Conservation (phyloP, 2,329 filamentous ascomycete species). For the Delphinella strobiligena region DNA sequence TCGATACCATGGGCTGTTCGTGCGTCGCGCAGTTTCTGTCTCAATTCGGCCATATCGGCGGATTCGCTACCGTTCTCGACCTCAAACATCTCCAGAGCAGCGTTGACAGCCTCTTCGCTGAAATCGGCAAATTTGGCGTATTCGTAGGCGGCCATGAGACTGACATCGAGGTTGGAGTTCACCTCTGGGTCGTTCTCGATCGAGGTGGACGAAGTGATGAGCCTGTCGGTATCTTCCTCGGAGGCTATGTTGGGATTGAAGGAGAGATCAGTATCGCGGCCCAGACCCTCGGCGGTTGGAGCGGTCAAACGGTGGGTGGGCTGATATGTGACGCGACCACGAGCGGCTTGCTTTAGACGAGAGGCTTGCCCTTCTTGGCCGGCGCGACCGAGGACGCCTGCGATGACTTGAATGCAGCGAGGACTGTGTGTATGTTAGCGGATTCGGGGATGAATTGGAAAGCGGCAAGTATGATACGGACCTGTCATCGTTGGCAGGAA, state of each 20-base stretch:
- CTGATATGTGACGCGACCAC: slow-evolving; percentile 50
- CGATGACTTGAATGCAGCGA: slow-evolving; percentile 68
- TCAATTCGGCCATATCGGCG: slow-evolving; percentile 5
- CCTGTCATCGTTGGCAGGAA: slow-evolving; percentile 95
- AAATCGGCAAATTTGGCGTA: slow-evolving; percentile 8
- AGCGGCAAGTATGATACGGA: no score
- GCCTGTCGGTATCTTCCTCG: slow-evolving; percentile 1
- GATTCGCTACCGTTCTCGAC: neutral
- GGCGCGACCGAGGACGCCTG: slow-evolving; percentile 72
- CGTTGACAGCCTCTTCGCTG: slow-evolving; percentile 1
- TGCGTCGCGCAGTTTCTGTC: slow-evolving; percentile 2
- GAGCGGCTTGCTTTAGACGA: slow-evolving; percentile 49
- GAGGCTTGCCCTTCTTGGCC: slow-evolving; percentile 63
- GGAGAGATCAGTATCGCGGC: slow-evolving; percentile 2
- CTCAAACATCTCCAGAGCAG: slow-evolving; percentile 8
- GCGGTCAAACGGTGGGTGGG: slow-evolving; percentile 21
- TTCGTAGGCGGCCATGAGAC: slow-evolving; percentile 7
- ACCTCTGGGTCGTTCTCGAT: slow-evolving; percentile 2
- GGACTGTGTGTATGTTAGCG: slow-evolving; percentile 41
- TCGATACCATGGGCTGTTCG: neutral
- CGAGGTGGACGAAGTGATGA: slow-evolving; percentile 1
- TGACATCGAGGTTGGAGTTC: slow-evolving; percentile 1
- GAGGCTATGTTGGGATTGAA: neutral
- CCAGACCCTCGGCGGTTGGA: slow-evolving; percentile 10
- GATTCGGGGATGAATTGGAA: no score